phyloP scores from a whole-genome alignment of 257 asterid species.

The Solanum etuberosum region DNA sequence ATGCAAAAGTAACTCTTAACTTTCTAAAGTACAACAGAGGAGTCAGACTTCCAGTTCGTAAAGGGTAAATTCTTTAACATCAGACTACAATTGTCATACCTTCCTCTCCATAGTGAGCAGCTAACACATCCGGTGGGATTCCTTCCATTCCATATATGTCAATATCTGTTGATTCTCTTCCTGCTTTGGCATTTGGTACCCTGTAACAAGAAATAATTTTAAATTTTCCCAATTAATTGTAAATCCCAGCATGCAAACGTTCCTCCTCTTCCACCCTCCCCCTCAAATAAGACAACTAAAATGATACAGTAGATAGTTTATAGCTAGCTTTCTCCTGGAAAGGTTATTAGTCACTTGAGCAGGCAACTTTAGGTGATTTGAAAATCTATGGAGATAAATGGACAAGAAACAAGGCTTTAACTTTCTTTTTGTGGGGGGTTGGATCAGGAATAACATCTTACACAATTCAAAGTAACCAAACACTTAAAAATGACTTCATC shows the following conservation, averaged over 20 bases:
- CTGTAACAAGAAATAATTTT: constrained; percentile 17
- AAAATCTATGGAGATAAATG: background rate
- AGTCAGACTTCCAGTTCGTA: background rate
- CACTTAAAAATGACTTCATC: background rate
- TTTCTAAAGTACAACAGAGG: background rate
- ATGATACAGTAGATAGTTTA: background rate
- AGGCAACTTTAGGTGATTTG: background rate
- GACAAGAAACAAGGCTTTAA: background rate
- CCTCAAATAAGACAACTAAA: background rate
- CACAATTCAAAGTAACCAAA: background rate
- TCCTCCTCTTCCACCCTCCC: background rate
- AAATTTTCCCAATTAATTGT: background rate
- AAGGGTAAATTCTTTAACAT: background rate
- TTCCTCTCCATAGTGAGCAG: constrained; percentile 90
- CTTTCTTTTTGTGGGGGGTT: background rate
- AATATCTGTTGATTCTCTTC: constrained; percentile 86
- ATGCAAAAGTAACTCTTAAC: background rate
- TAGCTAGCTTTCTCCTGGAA: background rate
- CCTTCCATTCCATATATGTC: constrained; percentile 99
- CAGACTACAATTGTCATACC: constrained; percentile 26
- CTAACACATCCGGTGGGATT: constrained; percentile 74
- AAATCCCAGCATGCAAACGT: background rate
- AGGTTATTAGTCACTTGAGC: background rate
- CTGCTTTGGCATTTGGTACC: constrained; percentile 94
- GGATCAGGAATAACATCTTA: background rate